Evolutionary conservation across 2,329 filamentous ascomycete species (phyloP).

Genomic region (Microdochium bolleyi): DNA sequence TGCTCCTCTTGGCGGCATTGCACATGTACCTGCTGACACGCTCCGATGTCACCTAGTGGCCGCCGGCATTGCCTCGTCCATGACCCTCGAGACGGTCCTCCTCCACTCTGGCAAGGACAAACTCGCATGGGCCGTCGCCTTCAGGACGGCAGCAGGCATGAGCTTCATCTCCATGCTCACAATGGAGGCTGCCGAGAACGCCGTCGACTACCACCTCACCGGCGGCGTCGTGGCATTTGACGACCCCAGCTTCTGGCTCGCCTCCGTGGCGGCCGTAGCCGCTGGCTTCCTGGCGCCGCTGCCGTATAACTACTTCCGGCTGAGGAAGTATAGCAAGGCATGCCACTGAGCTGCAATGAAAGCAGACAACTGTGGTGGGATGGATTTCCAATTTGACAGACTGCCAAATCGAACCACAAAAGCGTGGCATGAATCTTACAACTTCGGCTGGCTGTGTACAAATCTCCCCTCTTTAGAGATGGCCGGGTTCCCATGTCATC

Average conservation of each 20-base stretch:
- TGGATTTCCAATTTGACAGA: too few relatives aligned
- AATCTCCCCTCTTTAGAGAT: too few relatives aligned
- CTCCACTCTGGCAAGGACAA: constrained; percentile 38
- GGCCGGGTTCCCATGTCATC: too few relatives aligned
- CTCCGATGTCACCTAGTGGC: constrained; percentile 29
- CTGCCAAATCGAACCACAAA: too few relatives aligned
- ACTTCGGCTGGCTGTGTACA: too few relatives aligned
- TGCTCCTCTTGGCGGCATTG: too few relatives aligned
- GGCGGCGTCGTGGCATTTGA: constrained; percentile 38
- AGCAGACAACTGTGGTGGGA: too few relatives aligned
- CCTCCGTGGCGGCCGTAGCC: constrained; percentile 33
- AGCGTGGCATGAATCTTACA: too few relatives aligned
- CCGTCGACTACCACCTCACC: constrained; percentile 46
- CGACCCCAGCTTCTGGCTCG: constrained; percentile 41
- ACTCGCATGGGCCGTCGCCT: constrained; percentile 36
- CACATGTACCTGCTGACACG: constrained; percentile 1
- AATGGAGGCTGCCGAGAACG: constrained; percentile 48
- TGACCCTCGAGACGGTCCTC: constrained; percentile 43
- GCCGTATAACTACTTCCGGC: constrained; percentile 43
- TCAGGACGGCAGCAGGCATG: constrained; percentile 47
- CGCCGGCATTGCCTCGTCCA: constrained; percentile 40
- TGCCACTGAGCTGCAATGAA: constrained; percentile 37
- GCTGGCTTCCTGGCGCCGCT: constrained; percentile 40
- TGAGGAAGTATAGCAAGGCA: constrained; percentile 38
- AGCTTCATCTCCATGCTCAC: constrained; percentile 51